A percentile compares a stretch with the other conserved stretches of the same genome.
phyloP scores from a whole-genome alignment of 1,284 basidiomycete species.

The Exobasidium rhododendri region DNA sequence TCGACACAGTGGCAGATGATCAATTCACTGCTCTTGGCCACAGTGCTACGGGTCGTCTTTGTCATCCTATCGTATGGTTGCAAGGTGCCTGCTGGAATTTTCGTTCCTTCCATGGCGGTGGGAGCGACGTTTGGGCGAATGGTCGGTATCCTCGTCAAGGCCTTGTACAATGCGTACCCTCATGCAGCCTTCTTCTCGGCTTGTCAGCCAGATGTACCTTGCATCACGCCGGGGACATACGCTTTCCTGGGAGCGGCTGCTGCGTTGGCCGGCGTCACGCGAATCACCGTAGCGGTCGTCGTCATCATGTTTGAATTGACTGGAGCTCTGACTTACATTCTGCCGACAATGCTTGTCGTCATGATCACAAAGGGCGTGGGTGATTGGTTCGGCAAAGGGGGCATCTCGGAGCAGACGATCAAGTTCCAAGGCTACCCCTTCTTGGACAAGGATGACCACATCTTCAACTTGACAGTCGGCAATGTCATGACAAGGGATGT shows the following conservation, averaged over 20 bases:
- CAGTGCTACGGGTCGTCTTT: slow-evolving; percentile 77
- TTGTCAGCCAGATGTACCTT: slow-evolving; percentile 78
- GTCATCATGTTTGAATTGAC: slow-evolving; percentile 99
- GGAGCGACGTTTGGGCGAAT: slow-evolving; percentile 93
- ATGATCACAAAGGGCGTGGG: slow-evolving; percentile 94
- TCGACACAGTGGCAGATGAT: slow-evolving; percentile 91
- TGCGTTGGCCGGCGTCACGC: slow-evolving; percentile 69
- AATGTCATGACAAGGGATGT: slow-evolving; percentile 82
- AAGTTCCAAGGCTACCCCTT: slow-evolving; percentile 95
- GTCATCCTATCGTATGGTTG: slow-evolving; percentile 92
- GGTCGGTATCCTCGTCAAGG: slow-evolving; percentile 91
- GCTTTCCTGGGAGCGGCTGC: slow-evolving; percentile 77
- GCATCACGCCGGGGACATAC: slow-evolving; percentile 74
- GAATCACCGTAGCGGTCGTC: slow-evolving; percentile 84
- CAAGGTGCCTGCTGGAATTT: slow-evolving; percentile 96
- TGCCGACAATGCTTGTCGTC: slow-evolving; percentile 97
- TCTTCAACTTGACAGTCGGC: slow-evolving; percentile 76
- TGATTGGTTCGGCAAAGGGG: slow-evolving; percentile 86
- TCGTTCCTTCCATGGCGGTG: slow-evolving; percentile 95
- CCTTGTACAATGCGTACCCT: slow-evolving; percentile 81
- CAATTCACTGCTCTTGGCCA: slow-evolving; percentile 86
- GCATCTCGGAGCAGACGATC: slow-evolving; percentile 96
- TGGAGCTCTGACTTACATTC: slow-evolving; percentile 91
- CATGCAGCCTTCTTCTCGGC: slow-evolving; percentile 80
- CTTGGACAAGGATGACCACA: slow-evolving; percentile 74